A percentile compares a stretch with the other conserved stretches of the same genome.
Conservation (phyloP, 1,284 basidiomycete genomes). For the Apiotrichum porosum region DNA sequence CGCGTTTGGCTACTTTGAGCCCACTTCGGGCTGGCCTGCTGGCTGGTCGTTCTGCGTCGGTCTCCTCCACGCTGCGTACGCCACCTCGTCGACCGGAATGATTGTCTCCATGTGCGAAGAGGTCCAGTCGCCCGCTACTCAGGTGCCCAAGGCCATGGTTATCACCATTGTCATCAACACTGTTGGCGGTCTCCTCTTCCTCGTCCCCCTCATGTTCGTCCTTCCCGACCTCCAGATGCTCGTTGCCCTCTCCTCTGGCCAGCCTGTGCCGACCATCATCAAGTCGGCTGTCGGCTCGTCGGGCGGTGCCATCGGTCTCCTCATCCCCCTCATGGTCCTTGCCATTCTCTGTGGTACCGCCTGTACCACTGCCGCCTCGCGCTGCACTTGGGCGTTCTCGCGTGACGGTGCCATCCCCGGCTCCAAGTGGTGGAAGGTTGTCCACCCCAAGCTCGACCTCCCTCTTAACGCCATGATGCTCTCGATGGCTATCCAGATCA, state of each 20-base stretch:
- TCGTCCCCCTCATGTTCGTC: constrained; percentile 50
- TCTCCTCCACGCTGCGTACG: constrained; percentile 43
- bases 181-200: constrained; percentile 33
- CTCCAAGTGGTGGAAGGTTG: constrained; percentile 39
- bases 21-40: constrained; percentile 13
- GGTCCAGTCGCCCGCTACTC: constrained; percentile 40
- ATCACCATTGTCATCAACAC: constrained; percentile 20
- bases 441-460: constrained; percentile 44
- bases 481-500: constrained; percentile 43
- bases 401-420: constrained; percentile 51
- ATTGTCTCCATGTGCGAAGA: constrained; percentile 45
- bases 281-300: constrained; percentile 45
- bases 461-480: constrained; percentile 49
- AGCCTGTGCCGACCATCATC: constrained; percentile 49
- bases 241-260: constrained; percentile 45
- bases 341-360: constrained; percentile 48
- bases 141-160: constrained; percentile 44
- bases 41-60: constrained; percentile 31
- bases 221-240: constrained; percentile 45
- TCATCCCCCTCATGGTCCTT: constrained; percentile 48
- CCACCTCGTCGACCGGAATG: constrained; percentile 41
- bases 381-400: constrained; percentile 46
- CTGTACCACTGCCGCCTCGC: constrained; percentile 39
- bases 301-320: constrained; percentile 48
- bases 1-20: constrained; percentile 25